Evolutionary conservation across 345 rosid genomes (phyloP).

Genomic region (Kandelia obovata): DNA sequence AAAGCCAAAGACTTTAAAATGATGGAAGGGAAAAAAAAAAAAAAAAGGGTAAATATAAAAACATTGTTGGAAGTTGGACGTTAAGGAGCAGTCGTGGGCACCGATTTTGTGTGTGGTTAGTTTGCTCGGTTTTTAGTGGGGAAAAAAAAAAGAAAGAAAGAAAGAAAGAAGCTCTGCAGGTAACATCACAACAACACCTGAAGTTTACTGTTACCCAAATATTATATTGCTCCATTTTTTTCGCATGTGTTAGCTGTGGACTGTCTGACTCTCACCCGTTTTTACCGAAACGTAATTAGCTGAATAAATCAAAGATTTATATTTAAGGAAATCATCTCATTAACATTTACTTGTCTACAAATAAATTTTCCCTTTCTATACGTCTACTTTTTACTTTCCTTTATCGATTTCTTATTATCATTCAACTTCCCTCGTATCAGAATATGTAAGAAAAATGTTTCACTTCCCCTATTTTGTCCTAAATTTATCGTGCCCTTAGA

Average conservation of each 20-base stretch:
- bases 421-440: too few species aligned
- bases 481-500: too few species aligned
- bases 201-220: neutral
- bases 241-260: neutral
- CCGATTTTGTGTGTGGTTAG: conserved; percentile 21
- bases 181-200: neutral
- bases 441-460: too few species aligned
- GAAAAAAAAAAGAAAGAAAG: neutral
- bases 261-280: neutral
- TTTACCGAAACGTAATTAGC: too few species aligned
- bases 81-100: conserved; percentile 31
- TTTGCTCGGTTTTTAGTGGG: too few species aligned
- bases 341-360: too few species aligned
- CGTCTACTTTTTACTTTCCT: too few species aligned
- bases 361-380: too few species aligned
- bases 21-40: neutral
- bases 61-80: conserved; percentile 24
- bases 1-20: neutral
- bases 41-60: neutral
- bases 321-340: too few species aligned
- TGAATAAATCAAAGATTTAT: too few species aligned
- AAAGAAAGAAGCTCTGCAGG: neutral
- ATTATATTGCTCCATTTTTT: neutral
- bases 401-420: too few species aligned
- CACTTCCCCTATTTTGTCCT: too few species aligned